Evolutionary conservation across 2,329 filamentous ascomycete genomes (phyloP).

Genomic region (Phyllosticta paracitricarpa): DNA sequence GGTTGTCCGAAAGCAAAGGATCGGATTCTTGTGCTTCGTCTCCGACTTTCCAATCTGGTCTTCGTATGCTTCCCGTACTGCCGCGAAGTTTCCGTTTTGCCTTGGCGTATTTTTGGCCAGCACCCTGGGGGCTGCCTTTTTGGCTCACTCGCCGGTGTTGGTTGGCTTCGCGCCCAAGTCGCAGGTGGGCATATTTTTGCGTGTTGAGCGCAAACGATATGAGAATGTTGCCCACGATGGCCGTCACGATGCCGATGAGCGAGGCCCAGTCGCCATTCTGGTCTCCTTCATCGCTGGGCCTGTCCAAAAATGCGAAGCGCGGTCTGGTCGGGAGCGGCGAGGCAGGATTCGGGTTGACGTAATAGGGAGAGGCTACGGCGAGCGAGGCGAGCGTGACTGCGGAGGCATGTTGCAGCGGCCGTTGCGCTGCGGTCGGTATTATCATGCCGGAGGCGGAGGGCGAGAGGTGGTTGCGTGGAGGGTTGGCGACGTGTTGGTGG

Average conservation of each 20-base stretch:
- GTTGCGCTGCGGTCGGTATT: conserved; percentile 4
- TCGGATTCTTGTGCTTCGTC: conserved; percentile 6
- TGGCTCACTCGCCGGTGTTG: conserved; percentile 27
- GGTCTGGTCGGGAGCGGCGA: not conserved
- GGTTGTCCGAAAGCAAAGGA: not conserved
- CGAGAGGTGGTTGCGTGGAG: not conserved
- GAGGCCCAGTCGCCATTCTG: conserved; percentile 59
- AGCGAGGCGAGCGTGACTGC: not conserved
- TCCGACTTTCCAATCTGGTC: conserved; percentile 11
- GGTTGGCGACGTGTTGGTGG: not conserved
- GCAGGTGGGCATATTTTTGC: conserved; percentile 88
- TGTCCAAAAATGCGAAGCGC: not conserved
- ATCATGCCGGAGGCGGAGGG: conserved; percentile 2
- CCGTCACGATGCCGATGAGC: conserved; percentile 86
- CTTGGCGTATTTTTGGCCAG: not conserved
- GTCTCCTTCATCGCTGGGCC: not conserved
- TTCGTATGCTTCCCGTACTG: conserved; percentile 1
- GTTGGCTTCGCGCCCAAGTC: conserved; percentile 61
- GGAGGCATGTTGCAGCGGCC: conserved; percentile 3
- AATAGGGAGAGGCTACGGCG: not conserved
- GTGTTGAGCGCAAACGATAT: conserved; percentile 95
- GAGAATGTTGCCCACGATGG: conserved; percentile 83
- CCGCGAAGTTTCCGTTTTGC: not conserved
- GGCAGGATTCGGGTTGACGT: not conserved
- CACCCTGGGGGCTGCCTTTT: not conserved